Percentiles rank a stretch among this genome's conserved stretches.
Conservation (phyloP, 208 protist species). For the Leishmania aethiopica region DNA sequence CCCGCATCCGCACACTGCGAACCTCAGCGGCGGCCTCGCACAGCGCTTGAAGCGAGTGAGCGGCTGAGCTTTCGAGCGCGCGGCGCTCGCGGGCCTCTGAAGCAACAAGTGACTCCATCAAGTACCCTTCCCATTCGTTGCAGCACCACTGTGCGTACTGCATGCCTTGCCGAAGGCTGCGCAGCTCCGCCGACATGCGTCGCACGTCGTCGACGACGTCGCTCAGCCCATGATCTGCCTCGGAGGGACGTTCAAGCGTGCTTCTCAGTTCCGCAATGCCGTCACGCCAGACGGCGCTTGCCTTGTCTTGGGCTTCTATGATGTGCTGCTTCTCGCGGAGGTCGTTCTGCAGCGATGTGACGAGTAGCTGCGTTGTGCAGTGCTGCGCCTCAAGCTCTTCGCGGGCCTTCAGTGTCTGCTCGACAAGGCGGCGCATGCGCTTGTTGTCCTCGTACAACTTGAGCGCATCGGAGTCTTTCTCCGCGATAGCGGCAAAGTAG, state of each 20-base stretch:
- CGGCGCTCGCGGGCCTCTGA: conserved; percentile 37
- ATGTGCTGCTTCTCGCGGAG: conserved; percentile 57
- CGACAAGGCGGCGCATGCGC: conserved; percentile 57
- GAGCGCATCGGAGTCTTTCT: conserved; percentile 82
- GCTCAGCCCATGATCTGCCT: conserved; percentile 41
- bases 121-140: conserved; percentile 20
- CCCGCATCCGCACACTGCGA: not conserved
- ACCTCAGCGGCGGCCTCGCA: not conserved
- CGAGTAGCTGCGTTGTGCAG: conserved; percentile 37
- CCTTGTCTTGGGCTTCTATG: conserved; percentile 50
- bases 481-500: conserved; percentile 69
- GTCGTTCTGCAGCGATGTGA: conserved; percentile 49
- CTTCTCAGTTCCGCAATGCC: conserved; percentile 38
- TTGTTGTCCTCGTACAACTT: conserved; percentile 77
- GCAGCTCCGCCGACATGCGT: conserved; percentile 33
- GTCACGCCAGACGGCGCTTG: conserved; percentile 34
- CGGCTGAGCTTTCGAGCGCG: conserved; percentile 23
- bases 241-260: conserved; percentile 48
- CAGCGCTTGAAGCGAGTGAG: not conserved
- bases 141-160: conserved; percentile 26
- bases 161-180: conserved; percentile 20
- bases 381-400: conserved; percentile 60
- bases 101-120: conserved; percentile 13
- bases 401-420: conserved; percentile 38
- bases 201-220: conserved; percentile 50